Evolutionary conservation across 164 flowering plant genomes (phyloP), one percentile per base, ranked within the genome.

Genomic region (Echeveria elegans): DNA sequence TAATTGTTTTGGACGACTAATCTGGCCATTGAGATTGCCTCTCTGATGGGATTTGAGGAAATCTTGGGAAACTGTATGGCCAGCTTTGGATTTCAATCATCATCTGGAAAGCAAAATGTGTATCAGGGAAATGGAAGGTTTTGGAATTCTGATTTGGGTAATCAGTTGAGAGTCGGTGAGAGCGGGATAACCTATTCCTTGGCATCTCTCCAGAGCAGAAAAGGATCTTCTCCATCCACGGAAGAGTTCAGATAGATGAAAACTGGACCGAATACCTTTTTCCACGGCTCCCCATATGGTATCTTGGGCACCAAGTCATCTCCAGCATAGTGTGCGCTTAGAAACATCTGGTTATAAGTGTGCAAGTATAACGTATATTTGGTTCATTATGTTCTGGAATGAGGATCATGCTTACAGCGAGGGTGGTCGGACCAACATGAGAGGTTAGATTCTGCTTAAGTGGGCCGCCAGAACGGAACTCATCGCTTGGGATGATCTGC

Each of bases 231-330:
- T 45, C 73, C 82, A 16, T 30, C 43, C 0, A 73, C 40, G 36
- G 65, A 65, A 6, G 92, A 82, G 73, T 95, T 95, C n/a, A 89
- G 79, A 75, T 92, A 86, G 36, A 88, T 76, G 66, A 88, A 94
- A 65, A 88, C 87, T 0, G 99, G 99, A 12, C 99, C 96, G 70
- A 88, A 95, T 6, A 95, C 97, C 65, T 87, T 95, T 79, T 95
- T 95, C 99, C 99, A 95, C 1, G 80, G 72, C 73, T 95, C 99
- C 8, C 84, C 83, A 14, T 74, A 59, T 61, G 63, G 72, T 47
- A 92, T 74, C 50, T 75, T 76, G 1, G 81, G 72, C 29, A 71
- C 73, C 56, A 88, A 73, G 68, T 78, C 79, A n/a, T 80, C 80
- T 34, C 97, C 97, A 6, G 89, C 73, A 64, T 95, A 95, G 72